These are phyloP conservation scores for Croton laevigatus DNA, from an alignment of 441 rosid genomes.

Conservation along the genomic window DNA sequence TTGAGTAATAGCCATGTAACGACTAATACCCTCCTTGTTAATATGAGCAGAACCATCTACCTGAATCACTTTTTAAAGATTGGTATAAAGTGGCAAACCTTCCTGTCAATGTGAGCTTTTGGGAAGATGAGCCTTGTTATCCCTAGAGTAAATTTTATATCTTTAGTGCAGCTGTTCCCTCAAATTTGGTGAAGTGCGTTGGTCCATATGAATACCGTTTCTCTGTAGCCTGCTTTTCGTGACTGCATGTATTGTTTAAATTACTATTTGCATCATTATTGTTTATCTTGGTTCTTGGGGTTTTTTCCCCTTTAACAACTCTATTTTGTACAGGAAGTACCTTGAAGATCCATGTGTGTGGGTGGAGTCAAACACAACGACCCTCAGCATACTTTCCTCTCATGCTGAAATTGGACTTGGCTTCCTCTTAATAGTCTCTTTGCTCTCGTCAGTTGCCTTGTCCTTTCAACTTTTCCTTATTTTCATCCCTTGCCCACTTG, in stretches of 20 bases:
- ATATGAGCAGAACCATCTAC: not conserved
- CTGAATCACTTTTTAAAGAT: not conserved
- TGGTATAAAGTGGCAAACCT: not conserved
- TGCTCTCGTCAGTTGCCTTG: slow-evolving; percentile 63
- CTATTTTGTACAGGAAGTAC: slow-evolving; percentile 58
- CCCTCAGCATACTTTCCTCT: slow-evolving; percentile 84
- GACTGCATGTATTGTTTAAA: not conserved
- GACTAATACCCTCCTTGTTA: not conserved
- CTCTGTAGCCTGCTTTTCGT: not conserved
- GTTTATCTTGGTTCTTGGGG: not conserved
- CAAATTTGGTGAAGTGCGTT: not conserved
- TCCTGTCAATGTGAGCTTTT: not conserved
- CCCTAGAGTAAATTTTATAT: too few species aligned
- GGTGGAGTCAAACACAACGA: slow-evolving; percentile 89
- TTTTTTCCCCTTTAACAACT: slow-evolving; percentile 5
- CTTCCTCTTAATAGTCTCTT: slow-evolving; percentile 67
- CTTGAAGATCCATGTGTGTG: slow-evolving; percentile 93
- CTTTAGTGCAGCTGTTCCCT: too few species aligned
- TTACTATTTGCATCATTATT: not conserved
- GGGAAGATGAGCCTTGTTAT: too few species aligned
- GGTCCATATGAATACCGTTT: not conserved
- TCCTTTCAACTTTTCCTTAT: not conserved
- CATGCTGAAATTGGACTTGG: slow-evolving; percentile 94
- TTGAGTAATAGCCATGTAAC: too few species aligned
- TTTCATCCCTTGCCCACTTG: not conserved